Percentiles rank a stretch among this genome's conserved stretches.
These are phyloP conservation scores for Lachancea kluyveri DNA, from an alignment of 805 yeast genomes.

Conservation along the genomic window DNA sequence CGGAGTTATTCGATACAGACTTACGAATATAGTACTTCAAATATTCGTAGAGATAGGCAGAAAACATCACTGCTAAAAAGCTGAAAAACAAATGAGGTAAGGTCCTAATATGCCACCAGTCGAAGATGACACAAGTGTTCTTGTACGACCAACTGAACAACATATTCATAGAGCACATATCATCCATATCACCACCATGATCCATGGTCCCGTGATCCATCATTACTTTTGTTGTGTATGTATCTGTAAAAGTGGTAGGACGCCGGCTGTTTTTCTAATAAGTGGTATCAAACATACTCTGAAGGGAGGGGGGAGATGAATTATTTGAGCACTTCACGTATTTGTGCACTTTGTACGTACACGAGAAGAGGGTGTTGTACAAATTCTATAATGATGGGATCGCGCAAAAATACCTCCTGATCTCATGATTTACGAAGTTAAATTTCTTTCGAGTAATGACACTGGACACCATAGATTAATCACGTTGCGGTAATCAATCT, in stretches of 20 bases:
- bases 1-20: constrained; percentile 2
- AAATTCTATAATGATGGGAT: background rate
- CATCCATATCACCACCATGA: constrained; percentile 23
- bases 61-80: constrained; percentile 39
- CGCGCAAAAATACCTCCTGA: too few relatives aligned
- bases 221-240: constrained; percentile 2
- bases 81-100: constrained; percentile 45
- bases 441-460: background rate
- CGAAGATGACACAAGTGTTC: constrained; percentile 65
- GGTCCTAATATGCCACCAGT: constrained; percentile 74
- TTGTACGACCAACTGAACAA: constrained; percentile 73
- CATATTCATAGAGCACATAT: constrained; percentile 61
- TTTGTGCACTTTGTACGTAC: background rate
- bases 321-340: background rate
- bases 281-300: background rate
- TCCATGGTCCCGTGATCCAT: constrained; percentile 19
- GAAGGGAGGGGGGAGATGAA: background rate
- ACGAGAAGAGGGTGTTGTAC: background rate
- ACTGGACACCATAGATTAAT: background rate
- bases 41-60: constrained; percentile 59
- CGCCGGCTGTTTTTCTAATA: too few relatives aligned
- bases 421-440: too few relatives aligned
- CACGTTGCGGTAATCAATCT: background rate
- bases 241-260: background rate
- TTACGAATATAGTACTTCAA: constrained; percentile 15